Base-by-base conservation (phyloP, 805 yeast genomes). In the Tetrapisispora namnaoensis region DNA sequence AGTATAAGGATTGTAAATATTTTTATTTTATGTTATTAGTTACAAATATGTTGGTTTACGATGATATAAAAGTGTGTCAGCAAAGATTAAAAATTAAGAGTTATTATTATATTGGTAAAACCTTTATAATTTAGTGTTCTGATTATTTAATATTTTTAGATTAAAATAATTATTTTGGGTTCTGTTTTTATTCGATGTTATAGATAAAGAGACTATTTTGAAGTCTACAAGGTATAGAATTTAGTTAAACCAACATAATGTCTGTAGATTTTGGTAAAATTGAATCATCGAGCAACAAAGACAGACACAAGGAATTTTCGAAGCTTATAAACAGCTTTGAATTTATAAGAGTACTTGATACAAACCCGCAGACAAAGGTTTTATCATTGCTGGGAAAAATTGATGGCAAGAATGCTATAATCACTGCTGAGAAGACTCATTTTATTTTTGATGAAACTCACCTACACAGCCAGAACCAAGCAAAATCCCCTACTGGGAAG, bases 391-490 rank as follows among this genome's bases (percentile, higher is more conserved):
- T 88, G 14, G 99, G 99, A 0, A 55, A 63, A 1, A 84, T 91
- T 14, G 75, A 77, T 13, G 70, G 58, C 1, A 46, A 79, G 48
- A 68, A 74, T 38, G 96, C 96, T 4, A 81, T 91, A 14, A 56
- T 88, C 14, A 72, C 83, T 4, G 62, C 86, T 2, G 95, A 88
- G 57, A 87, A 86, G 62, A 73, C 89, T 0, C 83, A 79, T 49
- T 88, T 85, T 63, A 61, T 65, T 24, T 53, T 66, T 40, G 67
- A 67, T 22, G 63, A 62, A 34, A 55, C 59, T 10, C 51, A 49
- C 34, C 30, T 38, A 17, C 13, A 13, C 14, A 24, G n/a, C 8
- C n/a, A 34, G 17, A 14, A 34, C 10, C 5, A 21, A 13, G 9
- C 28, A 3, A 17, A 17, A 13, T 6, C 20, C 4, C 10, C 43